phyloP scores from a whole-genome alignment of 345 rosid genomes.

The Euphorbia lathyris region DNA sequence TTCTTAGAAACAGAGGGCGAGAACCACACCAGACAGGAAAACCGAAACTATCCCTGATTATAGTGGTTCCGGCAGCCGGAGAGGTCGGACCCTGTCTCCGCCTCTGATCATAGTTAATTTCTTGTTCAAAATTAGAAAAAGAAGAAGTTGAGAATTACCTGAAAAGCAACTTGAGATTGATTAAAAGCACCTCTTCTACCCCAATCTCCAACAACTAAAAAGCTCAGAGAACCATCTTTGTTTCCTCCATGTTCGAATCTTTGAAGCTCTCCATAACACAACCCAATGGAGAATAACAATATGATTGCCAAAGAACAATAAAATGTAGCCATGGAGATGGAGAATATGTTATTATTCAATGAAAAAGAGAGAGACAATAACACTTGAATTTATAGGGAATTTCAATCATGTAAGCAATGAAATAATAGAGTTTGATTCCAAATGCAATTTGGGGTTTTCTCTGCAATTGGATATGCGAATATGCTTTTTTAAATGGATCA shows the following conservation, averaged over 20 bases:
- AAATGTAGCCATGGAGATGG: not conserved
- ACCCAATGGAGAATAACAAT: not conserved
- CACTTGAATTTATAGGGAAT: not conserved
- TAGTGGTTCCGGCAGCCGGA: too few relatives aligned
- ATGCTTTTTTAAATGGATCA: slow-evolving; percentile 6
- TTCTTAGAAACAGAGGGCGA: too few relatives aligned
- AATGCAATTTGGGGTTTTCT: not conserved
- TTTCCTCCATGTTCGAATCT: slow-evolving; percentile 4
- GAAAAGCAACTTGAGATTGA: slow-evolving; percentile 27
- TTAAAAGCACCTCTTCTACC: slow-evolving; percentile 26
- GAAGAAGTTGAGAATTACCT: too few relatives aligned
- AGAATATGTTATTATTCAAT: too few relatives aligned
- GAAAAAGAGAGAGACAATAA: too few relatives aligned
- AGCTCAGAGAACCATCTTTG: slow-evolving; percentile 20
- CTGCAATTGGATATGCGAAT: slow-evolving; percentile 23
- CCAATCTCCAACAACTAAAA: slow-evolving; percentile 30
- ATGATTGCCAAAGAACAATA: not conserved
- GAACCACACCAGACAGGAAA: too few relatives aligned
- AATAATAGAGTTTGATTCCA: too few relatives aligned
- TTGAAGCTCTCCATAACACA: slow-evolving; percentile 22
- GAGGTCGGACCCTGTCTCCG: too few relatives aligned
- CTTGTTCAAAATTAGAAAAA: too few relatives aligned
- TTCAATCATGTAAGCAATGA: not conserved
- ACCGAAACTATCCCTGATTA: too few relatives aligned
- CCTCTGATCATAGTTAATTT: too few relatives aligned